phyloP scores from a whole-genome alignment of 2,329 filamentous ascomycete genomes.

The Reticulascus tulasneorum region DNA sequence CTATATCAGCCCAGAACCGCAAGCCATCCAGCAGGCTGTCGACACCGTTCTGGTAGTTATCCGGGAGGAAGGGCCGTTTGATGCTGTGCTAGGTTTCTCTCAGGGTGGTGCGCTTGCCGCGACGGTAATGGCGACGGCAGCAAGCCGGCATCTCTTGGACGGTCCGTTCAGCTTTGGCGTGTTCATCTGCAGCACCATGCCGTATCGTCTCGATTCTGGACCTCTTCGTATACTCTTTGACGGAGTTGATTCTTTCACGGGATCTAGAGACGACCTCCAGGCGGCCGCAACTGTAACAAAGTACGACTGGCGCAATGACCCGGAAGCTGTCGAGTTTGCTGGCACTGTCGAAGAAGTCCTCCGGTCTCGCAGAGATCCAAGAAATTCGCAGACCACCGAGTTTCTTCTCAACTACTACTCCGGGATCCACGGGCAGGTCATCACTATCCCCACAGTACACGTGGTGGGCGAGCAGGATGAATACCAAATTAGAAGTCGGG shows the following conservation, averaged over 20 bases:
- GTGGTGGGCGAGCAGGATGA: background rate
- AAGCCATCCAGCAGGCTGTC: constrained; percentile 3
- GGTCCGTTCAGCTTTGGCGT: background rate
- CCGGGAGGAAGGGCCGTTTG: constrained; percentile 11
- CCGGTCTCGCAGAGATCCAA: too few relatives aligned
- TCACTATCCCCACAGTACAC: background rate
- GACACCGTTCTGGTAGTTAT: constrained; percentile 4
- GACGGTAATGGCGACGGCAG: background rate
- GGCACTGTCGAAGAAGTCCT: too few relatives aligned
- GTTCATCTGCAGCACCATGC: background rate
- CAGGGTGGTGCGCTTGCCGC: constrained; percentile 7
- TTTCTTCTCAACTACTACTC: background rate
- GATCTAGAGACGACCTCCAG: too few relatives aligned
- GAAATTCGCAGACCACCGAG: background rate
- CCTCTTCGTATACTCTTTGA: too few relatives aligned
- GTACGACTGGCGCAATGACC: too few relatives aligned
- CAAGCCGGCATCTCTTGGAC: background rate
- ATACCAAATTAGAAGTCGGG: background rate
- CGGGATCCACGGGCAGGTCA: background rate
- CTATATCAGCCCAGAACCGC: background rate
- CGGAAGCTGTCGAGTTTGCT: too few relatives aligned
- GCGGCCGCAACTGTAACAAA: too few relatives aligned
- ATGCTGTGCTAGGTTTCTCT: constrained; percentile 14
- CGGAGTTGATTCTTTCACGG: too few relatives aligned
- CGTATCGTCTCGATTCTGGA: too few relatives aligned